Percentiles rank a stretch among this genome's conserved stretches.
These are phyloP conservation scores for Vigna angularis DNA, from an alignment of 306 rosid genomes.

Conservation along the genomic window DNA sequence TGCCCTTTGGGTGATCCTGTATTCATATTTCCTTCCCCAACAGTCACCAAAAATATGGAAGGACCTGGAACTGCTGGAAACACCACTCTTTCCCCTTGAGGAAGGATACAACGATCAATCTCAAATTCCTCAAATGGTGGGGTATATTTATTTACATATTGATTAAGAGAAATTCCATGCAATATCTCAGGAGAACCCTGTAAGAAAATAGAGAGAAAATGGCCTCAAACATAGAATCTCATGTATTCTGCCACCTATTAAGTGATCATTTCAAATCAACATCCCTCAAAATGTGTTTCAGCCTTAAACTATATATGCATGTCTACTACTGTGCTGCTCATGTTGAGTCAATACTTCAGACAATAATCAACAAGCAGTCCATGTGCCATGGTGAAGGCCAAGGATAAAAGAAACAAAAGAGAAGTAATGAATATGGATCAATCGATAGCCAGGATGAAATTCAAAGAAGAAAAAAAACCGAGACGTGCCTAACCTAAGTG, in stretches of 20 bases:
- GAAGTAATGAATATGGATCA: background rate
- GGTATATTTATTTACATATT: constrained; percentile 63
- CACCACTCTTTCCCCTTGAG: constrained; percentile 58
- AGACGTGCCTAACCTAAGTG: constrained; percentile 5
- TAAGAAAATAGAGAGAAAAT: constrained; percentile 6
- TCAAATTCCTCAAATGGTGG: constrained; percentile 96
- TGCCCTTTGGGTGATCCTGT: constrained; percentile 50
- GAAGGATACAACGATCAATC: constrained; percentile 78
- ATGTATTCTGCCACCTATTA: background rate
- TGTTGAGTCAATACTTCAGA: constrained; percentile 48
- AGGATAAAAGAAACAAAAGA: constrained; percentile 4
- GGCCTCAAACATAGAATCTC: background rate
- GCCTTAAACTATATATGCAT: constrained; percentile 24
- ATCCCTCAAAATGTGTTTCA: background rate
- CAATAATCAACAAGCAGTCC: constrained; percentile 27
- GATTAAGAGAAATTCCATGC: constrained; percentile 66
- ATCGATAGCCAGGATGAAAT: background rate
- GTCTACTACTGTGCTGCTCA: background rate
- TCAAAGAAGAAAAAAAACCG: background rate
- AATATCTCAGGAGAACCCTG: constrained; percentile 90
- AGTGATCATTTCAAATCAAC: background rate
- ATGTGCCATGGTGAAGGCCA: constrained; percentile 3
- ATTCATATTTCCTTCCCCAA: constrained; percentile 70
- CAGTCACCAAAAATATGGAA: constrained; percentile 69
- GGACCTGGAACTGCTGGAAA: constrained; percentile 83